These are phyloP conservation scores for Fragosphaeria purpurea DNA, from an alignment of 2,329 filamentous ascomycete species.

Conservation along the genomic window DNA sequence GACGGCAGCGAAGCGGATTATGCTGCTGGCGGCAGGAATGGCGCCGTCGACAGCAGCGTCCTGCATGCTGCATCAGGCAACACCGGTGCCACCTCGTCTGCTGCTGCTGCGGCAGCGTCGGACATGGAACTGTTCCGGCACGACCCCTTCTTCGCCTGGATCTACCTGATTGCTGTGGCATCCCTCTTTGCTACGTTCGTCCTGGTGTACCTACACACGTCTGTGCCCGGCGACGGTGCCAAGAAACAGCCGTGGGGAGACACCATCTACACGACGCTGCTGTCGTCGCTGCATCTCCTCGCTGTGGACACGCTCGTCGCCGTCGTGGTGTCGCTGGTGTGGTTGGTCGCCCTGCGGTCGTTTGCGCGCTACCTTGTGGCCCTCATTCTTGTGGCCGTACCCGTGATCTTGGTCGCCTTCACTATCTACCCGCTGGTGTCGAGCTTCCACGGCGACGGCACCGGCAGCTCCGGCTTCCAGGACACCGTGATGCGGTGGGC, in stretches of 20 bases:
- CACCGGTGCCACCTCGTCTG: too few relatives aligned
- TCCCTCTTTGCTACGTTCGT: slow-evolving; percentile 82
- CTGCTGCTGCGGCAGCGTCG: slow-evolving; percentile 35
- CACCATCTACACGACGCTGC: slow-evolving; percentile 84
- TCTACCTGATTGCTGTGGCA: slow-evolving; percentile 77
- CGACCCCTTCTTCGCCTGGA: slow-evolving; percentile 83
- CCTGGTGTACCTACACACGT: slow-evolving; percentile 82
- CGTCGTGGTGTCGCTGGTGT: slow-evolving; percentile 75
- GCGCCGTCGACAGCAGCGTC: slow-evolving; percentile 26
- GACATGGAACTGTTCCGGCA: slow-evolving; percentile 66
- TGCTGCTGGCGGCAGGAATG: slow-evolving; percentile 25
- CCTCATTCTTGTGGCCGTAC: slow-evolving; percentile 72
- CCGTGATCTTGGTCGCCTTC: slow-evolving; percentile 77
- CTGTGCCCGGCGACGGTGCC: slow-evolving; percentile 25
- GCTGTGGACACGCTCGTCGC: slow-evolving; percentile 88
- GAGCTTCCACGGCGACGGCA: slow-evolving; percentile 69
- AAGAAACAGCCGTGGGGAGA: slow-evolving; percentile 70
- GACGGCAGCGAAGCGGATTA: slow-evolving; percentile 22
- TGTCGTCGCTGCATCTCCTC: slow-evolving; percentile 79
- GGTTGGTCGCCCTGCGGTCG: slow-evolving; percentile 79
- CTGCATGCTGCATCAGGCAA: slow-evolving; percentile 23
- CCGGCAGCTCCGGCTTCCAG: slow-evolving; percentile 66
- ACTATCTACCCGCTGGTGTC: slow-evolving; percentile 84
- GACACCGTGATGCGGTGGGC: slow-evolving; percentile 84
- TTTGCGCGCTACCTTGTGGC: slow-evolving; percentile 80